These are phyloP conservation scores for Malus orientalis DNA, from an alignment of 306 rosid species.

Conservation along the genomic window DNA sequence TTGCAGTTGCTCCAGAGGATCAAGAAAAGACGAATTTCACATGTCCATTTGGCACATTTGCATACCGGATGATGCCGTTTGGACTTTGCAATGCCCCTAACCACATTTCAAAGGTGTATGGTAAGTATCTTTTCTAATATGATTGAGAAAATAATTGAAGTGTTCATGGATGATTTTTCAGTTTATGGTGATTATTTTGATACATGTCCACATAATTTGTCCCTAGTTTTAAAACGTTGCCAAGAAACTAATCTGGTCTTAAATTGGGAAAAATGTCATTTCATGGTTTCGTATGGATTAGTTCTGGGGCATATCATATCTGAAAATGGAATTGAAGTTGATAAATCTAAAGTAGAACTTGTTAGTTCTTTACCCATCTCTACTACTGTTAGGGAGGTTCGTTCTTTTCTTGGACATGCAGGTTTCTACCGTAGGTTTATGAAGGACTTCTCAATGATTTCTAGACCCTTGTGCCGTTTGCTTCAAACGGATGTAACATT, in stretches of 20 bases:
- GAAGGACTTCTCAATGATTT: too few relatives aligned
- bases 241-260: not conserved
- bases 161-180: not conserved
- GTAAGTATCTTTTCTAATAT: not conserved
- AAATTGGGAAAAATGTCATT: not conserved
- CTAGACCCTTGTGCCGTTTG: too few relatives aligned
- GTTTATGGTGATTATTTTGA: not conserved
- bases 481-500: too few relatives aligned
- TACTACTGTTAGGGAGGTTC: too few relatives aligned
- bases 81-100: not conserved
- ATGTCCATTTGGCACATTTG: slow-evolving; percentile 1
- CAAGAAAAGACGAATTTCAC: not conserved
- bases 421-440: too few relatives aligned
- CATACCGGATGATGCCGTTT: not conserved
- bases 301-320: too few relatives aligned
- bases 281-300: too few relatives aligned
- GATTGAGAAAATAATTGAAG: not conserved
- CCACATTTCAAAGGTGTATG: not conserved
- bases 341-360: too few relatives aligned
- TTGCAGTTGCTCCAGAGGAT: not conserved
- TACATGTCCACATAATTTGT: not conserved
- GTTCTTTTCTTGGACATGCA: too few relatives aligned
- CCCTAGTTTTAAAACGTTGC: not conserved
- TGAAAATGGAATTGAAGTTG: too few relatives aligned
- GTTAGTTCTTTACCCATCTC: too few relatives aligned